Percentiles rank a stretch among this genome's conserved stretches.
Evolutionary conservation across 257 asterid genomes (phyloP).

Genomic region (Salvia miltiorrhiza): DNA sequence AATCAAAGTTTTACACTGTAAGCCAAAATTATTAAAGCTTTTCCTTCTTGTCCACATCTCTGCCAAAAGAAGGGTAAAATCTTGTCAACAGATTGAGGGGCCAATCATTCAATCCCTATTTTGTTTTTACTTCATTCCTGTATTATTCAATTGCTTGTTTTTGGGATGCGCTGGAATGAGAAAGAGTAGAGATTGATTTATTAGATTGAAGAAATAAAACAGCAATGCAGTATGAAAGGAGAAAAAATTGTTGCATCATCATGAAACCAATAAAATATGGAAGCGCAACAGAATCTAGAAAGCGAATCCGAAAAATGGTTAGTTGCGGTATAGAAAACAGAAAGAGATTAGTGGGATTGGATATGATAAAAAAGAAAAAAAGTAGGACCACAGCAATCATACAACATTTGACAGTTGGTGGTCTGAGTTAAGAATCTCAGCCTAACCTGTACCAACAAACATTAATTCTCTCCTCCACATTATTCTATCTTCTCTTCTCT

Average conservation of each 20-base stretch:
- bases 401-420: conserved; percentile 11
- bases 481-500: not conserved
- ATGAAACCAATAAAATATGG: not conserved
- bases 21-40: not conserved
- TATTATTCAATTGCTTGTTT: not conserved
- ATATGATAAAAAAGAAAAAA: not conserved
- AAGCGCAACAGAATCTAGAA: not conserved
- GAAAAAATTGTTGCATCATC: not conserved
- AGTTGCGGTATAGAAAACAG: not conserved
- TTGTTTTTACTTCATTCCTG: not conserved
- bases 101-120: not conserved
- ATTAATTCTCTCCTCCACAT: not conserved
- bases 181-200: not conserved
- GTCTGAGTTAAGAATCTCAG: conserved; percentile 7
- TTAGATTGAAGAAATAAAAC: not conserved
- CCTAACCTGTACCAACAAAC: not conserved
- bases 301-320: not conserved
- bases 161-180: not conserved
- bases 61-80: not conserved
- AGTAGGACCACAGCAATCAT: conserved; percentile 23
- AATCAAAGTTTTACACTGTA: no score
- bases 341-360: conserved; percentile 11
- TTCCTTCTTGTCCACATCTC: not conserved
- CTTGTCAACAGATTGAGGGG: not conserved
- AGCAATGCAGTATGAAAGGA: not conserved